Base-by-base conservation (phyloP, 2,329 filamentous ascomycete genomes). In the Cladophialophora immunda region DNA sequence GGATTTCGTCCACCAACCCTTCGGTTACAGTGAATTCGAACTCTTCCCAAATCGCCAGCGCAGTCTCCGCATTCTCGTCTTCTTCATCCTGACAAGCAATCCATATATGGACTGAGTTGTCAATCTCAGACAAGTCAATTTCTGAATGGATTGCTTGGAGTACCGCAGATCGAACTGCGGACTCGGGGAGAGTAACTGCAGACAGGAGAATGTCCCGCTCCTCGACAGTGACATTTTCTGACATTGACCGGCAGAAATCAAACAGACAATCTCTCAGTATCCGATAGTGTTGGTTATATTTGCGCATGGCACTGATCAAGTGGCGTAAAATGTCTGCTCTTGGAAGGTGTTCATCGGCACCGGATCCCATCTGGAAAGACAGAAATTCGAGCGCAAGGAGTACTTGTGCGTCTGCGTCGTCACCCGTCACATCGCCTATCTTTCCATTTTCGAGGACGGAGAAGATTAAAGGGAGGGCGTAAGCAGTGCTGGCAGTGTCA, bases 271-370 rank as follows among this genome's bases (percentile, higher is more conserved):
- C 95, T 78, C 94, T 97, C 80, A 97, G 89, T 65, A 94, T 83
- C 79, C 97, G 97, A 82, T 97, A 97, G 79, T 99, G 95, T 75
- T 97, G 93, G 53, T 89, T 90, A 77, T 97, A 97, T 67, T 82
- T 86, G 76, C 96, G 92, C 92, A 99, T 96, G 1, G 93, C 90
- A 53, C 83, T 84, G 64, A 97, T 89, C 41, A 99, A 83, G 3
- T 86, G 84, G 2, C 86, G 82, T 3, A 98, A 79, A 41, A 97
- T 84, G 66, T 93, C 87, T 59, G 87, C 85, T 8, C 95, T 89
- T 32, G 94, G 93, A 29, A 97, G 85, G 34, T 89, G 86, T 59
- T 87, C 83, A 73, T 97, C 91, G 32, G 87, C 85, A 81, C 90
- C 97, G 30, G 90, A 86, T 74, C 90, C 89, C 0, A 94, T 94